Evolutionary conservation across 129 eudicot genomes (phyloP).

Genomic region (Gnaphalium uliginosum): DNA sequence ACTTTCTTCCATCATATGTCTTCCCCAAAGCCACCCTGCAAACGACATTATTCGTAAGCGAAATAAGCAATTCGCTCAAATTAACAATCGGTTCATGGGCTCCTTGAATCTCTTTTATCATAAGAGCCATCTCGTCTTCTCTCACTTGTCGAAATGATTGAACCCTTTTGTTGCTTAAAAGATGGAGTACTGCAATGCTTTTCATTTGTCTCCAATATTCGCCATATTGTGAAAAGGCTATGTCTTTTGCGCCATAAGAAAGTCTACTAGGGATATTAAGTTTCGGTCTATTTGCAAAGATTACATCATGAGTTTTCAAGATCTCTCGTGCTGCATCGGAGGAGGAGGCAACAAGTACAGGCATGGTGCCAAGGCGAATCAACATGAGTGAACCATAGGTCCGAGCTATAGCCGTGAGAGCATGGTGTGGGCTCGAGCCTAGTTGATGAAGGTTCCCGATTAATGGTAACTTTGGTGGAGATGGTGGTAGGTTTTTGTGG

Average conservation of each 20-base stretch:
- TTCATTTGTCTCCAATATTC: constrained; percentile 47
- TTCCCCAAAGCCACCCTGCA: constrained; percentile 44
- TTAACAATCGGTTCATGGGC: constrained; percentile 21
- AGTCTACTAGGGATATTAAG: constrained; percentile 9
- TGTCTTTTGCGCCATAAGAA: constrained; percentile 25
- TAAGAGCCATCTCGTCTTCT: constrained; percentile 31
- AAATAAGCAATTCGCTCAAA: constrained; percentile 32
- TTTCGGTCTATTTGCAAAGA: constrained; percentile 35
- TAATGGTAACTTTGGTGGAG: constrained; percentile 44
- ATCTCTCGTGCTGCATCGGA: constrained; percentile 39
- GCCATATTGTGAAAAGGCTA: constrained; percentile 35
- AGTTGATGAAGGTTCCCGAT: constrained; percentile 52
- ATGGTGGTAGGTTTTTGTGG: constrained; percentile 38
- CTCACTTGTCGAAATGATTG: constrained; percentile 27
- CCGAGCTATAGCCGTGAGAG: constrained; percentile 28
- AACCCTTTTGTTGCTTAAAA: constrained; percentile 37
- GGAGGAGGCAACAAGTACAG: constrained; percentile 40
- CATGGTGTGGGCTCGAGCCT: constrained; percentile 38
- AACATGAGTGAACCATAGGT: constrained; percentile 42
- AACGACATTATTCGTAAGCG: constrained; percentile 31
- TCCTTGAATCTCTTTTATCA: constrained; percentile 21
- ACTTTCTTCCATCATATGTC: constrained; percentile 28
- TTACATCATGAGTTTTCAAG: constrained; percentile 47
- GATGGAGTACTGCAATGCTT: constrained; percentile 30
- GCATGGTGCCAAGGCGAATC: constrained; percentile 38